phyloP scores from a whole-genome alignment of 805 yeast species.

The Starmerella stellata region DNA sequence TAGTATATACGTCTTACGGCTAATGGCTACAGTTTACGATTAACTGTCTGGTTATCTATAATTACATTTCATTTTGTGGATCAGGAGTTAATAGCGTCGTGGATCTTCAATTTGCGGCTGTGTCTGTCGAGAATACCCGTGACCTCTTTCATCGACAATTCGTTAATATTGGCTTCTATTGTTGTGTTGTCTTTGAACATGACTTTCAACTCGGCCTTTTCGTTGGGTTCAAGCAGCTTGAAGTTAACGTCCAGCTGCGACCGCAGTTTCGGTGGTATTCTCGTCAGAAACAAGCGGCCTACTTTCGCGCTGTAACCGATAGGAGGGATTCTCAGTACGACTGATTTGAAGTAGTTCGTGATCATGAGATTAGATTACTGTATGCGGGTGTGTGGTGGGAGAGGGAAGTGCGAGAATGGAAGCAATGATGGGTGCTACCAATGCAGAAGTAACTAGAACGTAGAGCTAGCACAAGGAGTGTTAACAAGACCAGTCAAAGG shows the following conservation, averaged over 20 bases:
- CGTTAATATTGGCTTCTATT: constrained; percentile 48
- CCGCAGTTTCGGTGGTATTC: constrained; percentile 61
- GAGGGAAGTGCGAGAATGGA: too few species aligned
- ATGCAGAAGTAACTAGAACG: too few species aligned
- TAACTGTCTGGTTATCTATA: too few species aligned
- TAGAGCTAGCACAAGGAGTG: too few species aligned
- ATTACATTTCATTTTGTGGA: too few species aligned
- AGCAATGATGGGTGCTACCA: too few species aligned
- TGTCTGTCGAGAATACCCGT: constrained; percentile 56
- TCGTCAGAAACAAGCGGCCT: constrained; percentile 60
- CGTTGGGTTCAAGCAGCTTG: constrained; percentile 35
- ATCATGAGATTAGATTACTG: too few species aligned
- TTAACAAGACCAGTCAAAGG: too few species aligned
- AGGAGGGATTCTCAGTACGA: constrained; percentile 41
- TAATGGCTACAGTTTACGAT: too few species aligned
- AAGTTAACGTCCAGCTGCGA: constrained; percentile 43
- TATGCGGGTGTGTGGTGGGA: too few species aligned
- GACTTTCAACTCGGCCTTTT: constrained; percentile 51
- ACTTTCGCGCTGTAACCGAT: constrained; percentile 36
- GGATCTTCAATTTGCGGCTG: constrained; percentile 56
- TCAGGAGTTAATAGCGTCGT: constrained; percentile 36
- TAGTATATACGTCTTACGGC: too few species aligned
- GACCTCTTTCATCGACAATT: constrained; percentile 40
- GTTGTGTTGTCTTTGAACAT: constrained; percentile 64
- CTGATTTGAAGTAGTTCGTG: constrained; percentile 71